Conservation (phyloP, 352 stramenopile genomes). For the Phytophthora tentaculata region DNA sequence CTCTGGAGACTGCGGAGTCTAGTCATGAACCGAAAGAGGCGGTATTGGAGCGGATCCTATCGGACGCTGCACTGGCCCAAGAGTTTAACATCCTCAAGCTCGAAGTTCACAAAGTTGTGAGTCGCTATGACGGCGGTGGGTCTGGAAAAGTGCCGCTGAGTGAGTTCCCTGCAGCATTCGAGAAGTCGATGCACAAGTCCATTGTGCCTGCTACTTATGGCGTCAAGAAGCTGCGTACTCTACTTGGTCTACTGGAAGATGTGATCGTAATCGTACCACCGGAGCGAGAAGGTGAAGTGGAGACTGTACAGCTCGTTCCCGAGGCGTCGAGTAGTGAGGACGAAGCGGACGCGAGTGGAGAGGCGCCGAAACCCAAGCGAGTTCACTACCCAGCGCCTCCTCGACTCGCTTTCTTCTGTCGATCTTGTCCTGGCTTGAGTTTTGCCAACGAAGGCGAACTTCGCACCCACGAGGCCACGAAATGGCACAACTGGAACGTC, state of each 20-base stretch:
- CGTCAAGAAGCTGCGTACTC: constrained; percentile 81
- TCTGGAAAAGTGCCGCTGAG: constrained; percentile 43
- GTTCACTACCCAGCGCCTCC: constrained; percentile 44
- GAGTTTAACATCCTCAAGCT: constrained; percentile 75
- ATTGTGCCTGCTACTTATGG: constrained; percentile 59
- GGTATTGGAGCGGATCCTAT: constrained; percentile 53
- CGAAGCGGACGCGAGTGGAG: constrained; percentile 23
- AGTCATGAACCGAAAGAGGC: constrained; percentile 54
- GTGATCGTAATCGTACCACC: constrained; percentile 58
- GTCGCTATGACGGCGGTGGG: constrained; percentile 48
- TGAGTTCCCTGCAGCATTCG: constrained; percentile 57
- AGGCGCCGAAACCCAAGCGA: constrained; percentile 21
- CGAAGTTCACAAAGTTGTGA: constrained; percentile 77
- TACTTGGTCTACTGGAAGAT: constrained; percentile 65
- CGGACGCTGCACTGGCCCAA: constrained; percentile 44
- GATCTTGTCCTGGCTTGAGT: constrained; percentile 67
- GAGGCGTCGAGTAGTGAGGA: constrained; percentile 44
- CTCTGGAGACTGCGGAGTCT: neutral
- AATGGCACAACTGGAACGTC: constrained; percentile 84
- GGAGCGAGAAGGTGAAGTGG: constrained; percentile 52
- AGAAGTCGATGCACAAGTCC: constrained; percentile 75
- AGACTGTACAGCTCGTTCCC: constrained; percentile 67
- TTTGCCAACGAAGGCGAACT: constrained; percentile 70
- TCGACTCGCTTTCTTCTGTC: constrained; percentile 62
- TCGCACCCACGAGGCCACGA: constrained; percentile 67